Base-by-base conservation (phyloP, 352 stramenopile species). In the Phytophthora parvispora region DNA sequence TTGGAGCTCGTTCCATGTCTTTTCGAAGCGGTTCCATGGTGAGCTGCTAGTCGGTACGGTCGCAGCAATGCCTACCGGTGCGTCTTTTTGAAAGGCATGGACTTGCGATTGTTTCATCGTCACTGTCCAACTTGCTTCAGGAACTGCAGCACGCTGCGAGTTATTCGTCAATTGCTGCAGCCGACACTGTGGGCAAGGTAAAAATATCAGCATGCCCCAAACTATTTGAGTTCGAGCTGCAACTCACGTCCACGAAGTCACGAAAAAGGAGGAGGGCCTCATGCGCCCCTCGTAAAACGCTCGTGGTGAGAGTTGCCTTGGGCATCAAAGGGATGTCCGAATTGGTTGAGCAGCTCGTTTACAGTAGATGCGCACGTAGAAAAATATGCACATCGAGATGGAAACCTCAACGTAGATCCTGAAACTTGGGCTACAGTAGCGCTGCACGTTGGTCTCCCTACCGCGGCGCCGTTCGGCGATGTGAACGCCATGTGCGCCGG, bases 1-100 rank as follows among this genome's bases (percentile, higher is more conserved):
- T 34, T 59, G 20, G 15, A 60, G 4, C 2, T 58, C 25, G n/a
- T 56, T 67, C 57, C 32, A 45, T 31, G 18, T 50, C 24, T 53
- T 50, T 29, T 72, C 56, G 47, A 67, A 64, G 42, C 20, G 38
- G 18, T 24, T 13, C 4, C 18, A 45, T 4, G 20, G 38, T 24
- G 42, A 18, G 3, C 18, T 9, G 34, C n/a, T 29, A 58, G n/a
- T n/a, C 8, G 1, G 6, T 20, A 16, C n/a, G 34, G 22, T 40
- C 49, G 13, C 22, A 22, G 24, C 22, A 20, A 43, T 29, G 42
- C 10, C 48, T 57, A 24, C 50, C 18, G n/a, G 18, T 57, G 28
- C 50, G n/a, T 47, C 31, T 45, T 10, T 28, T 40, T 20, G 36
- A 24, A 13, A 24, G 22, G 6, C 18, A 22, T 7, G 38, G 18